Evolutionary conservation across 441 rosid species (phyloP).

Genomic region (Biscutella laevigata): DNA sequence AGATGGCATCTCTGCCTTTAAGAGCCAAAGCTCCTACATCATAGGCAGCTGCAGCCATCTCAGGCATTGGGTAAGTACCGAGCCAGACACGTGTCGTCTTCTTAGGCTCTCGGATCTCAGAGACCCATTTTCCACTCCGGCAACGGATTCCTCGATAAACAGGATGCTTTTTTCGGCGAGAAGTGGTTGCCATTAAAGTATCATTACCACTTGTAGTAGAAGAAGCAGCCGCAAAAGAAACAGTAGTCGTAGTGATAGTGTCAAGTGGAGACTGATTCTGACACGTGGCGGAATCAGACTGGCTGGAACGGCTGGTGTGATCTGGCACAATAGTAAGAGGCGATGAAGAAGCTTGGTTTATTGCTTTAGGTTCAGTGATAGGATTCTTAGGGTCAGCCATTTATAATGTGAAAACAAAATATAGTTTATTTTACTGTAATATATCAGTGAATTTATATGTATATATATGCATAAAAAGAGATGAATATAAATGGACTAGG

Average conservation of each 20-base stretch:
- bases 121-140: conserved; percentile 82
- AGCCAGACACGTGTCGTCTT: conserved; percentile 86
- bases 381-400: conserved; percentile 33
- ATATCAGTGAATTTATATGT: background rate
- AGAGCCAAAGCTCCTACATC: conserved; percentile 76
- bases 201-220: conserved; percentile 12
- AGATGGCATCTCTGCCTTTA: conserved; percentile 47
- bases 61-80: conserved; percentile 61
- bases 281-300: conserved; percentile 20
- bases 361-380: conserved; percentile 24
- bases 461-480: background rate
- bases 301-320: conserved; percentile 25
- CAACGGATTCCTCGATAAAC: conserved; percentile 58
- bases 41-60: conserved; percentile 79
- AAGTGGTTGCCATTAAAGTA: conserved; percentile 14
- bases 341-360: conserved; percentile 17
- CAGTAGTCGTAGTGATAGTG: conserved; percentile 17
- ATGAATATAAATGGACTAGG: background rate
- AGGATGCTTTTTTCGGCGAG: conserved; percentile 37
- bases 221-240: conserved; percentile 23
- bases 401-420: background rate
- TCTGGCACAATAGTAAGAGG: conserved; percentile 20
- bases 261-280: conserved; percentile 20
- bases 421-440: background rate
- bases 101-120: conserved; percentile 83